Percentiles rank a stretch among this genome's conserved stretches.
Evolutionary conservation across 2,329 filamentous ascomycete species (phyloP).

Genomic region (Cryphonectria parasitica): DNA sequence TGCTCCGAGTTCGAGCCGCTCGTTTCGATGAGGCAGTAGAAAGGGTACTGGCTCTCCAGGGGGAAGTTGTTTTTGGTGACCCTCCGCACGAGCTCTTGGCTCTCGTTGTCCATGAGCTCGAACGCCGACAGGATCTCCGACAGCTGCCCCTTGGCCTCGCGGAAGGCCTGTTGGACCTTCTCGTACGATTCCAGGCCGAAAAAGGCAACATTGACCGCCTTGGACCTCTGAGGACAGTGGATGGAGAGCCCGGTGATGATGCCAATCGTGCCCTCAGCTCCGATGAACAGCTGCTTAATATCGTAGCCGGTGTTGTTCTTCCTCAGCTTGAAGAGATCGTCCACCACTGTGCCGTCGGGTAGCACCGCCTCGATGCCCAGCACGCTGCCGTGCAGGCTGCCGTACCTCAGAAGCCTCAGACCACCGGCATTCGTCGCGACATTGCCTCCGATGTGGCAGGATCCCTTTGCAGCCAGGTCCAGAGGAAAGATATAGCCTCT

Average conservation of each 20-base stretch:
- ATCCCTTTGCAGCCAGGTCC: constrained; percentile 96
- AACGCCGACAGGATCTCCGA: constrained; percentile 97
- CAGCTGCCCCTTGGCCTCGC: constrained; percentile 85
- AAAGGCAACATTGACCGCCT: constrained; percentile 92
- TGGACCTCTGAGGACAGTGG: constrained; percentile 83
- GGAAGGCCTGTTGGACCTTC: constrained; percentile 83
- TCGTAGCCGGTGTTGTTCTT: constrained; percentile 99
- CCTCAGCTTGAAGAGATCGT: constrained; percentile 83
- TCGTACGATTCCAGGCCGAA: constrained; percentile 91
- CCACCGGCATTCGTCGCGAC: constrained; percentile 95
- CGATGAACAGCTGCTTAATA: constrained; percentile 94
- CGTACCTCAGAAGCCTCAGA: constrained; percentile 85
- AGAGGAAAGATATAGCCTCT: constrained; percentile 89
- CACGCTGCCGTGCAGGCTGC: constrained; percentile 90
- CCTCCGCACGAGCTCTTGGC: constrained; percentile 74
- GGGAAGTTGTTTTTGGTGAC: constrained; percentile 80
- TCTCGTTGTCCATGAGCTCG: constrained; percentile 91
- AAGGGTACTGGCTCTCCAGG: constrained; percentile 81
- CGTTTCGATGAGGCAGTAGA: constrained; percentile 97
- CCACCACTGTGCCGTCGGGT: constrained; percentile 87
- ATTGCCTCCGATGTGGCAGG: constrained; percentile 95
- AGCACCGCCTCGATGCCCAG: constrained; percentile 92
- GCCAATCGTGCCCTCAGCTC: constrained; percentile 91
- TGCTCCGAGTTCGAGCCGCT: constrained; percentile 94
- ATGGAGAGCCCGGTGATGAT: constrained; percentile 91